Percentiles rank a stretch among this genome's conserved stretches.
These are phyloP conservation scores for Rhodamnia argentea DNA, from an alignment of 345 rosid species.

Conservation along the genomic window DNA sequence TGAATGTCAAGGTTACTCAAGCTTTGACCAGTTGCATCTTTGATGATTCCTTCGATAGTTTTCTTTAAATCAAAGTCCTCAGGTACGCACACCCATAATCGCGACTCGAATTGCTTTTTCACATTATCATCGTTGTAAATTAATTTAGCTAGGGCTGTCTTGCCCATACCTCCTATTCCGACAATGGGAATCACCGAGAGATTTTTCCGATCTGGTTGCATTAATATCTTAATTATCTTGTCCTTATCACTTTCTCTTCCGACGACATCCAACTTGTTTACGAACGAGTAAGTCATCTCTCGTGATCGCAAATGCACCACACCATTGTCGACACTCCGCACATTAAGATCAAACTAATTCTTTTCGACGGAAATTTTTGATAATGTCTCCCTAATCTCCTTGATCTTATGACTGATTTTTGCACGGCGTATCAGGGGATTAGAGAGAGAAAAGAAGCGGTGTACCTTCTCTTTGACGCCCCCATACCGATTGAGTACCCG, in stretches of 20 bases:
- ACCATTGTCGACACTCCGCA: neutral
- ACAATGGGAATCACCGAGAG: neutral
- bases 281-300: neutral
- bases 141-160: neutral
- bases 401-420: neutral
- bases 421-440: neutral
- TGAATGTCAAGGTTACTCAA: neutral
- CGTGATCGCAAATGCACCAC: neutral
- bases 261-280: neutral
- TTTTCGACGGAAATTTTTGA: neutral
- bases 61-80: neutral
- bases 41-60: neutral
- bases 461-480: neutral
- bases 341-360: neutral
- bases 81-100: neutral
- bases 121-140: neutral
- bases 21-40: neutral
- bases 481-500: neutral
- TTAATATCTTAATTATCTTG: neutral
- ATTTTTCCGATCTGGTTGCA: rapidly evolving
- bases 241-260: neutral
- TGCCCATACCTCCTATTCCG: neutral
- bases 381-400: neutral
- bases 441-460: neutral
- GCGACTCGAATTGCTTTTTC: neutral